Base-by-base conservation (phyloP, 306 rosid genomes). In the Prosopis cineraria region DNA sequence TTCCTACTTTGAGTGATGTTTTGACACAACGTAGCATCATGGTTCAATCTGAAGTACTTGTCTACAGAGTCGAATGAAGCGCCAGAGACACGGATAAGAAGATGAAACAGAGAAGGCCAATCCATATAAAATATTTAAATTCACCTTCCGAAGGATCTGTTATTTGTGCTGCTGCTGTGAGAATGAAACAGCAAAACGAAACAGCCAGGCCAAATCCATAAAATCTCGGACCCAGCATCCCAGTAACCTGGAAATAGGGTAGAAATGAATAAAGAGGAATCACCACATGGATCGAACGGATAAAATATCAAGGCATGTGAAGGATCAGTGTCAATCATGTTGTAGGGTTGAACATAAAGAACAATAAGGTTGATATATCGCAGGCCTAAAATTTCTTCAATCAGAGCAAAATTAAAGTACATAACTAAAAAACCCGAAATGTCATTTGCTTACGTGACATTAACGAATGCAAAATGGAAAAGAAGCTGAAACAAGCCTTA, bases 91-190 rank as follows among this genome's bases (percentile, higher is more conserved):
- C 62, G 77, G 48, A 70, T 44, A 64, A 69, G 71, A 59, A 64
- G 52, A 22, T 39, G 29, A 78, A 78, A 65, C 58, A 78, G 30
- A 65, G 34, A 74, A 75, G 70, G 40, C 44, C 33, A 69, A 44
- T 52, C 39, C 19, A 36, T 29, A 0, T 14, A 39, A 9, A 31
- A 17, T 11, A 19, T 52, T 29, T 24, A 56, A 70, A 56, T 3
- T 85, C 64, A 93, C 98, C 97, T 88, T 93, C 98, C 6, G 93
- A 87, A 81, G 95, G 93, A 78, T 88, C 77, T 58, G 91, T 88
- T 74, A 12, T 43, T 20, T 77, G 82, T 60, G 94, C 82, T 17
- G 50, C 78, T 14, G 84, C 82, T 48, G 78, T 75, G 50, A 87
- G 55, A 36, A 78, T 29, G 68, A 85, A 48, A 76, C 48, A 77